Base-by-base conservation (phyloP, 441 rosid genomes). In the Corymbia citriodora region DNA sequence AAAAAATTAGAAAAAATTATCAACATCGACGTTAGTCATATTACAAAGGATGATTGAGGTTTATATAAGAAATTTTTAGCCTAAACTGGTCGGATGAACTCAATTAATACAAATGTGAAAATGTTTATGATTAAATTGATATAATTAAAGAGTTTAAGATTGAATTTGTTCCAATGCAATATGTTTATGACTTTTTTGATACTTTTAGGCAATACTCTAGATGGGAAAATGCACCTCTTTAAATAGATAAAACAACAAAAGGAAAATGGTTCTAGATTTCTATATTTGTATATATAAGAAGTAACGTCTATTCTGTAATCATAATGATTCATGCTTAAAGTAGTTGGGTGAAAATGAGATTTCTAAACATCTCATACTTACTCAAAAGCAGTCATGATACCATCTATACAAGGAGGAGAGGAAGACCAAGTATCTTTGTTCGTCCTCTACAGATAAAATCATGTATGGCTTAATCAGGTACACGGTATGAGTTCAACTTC, bases 11-110 rank as follows among this genome's bases (percentile, higher is more conserved):
- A 57, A 57, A 57, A 55, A 57, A 57, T 18, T 57, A 29, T 57
- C 29, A 57, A 57, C 3, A 29, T 23, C 10, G 10, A 6, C 10
- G 0, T 23, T 57, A 57, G 14, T 57, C 25, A 6, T 23, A 29
- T 0, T 6, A 57, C 0, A 2, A 19, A 57, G 2, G 6, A 57
- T 2, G 3, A 6, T 57, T 0, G 29, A 13, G 23, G 63, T 57
- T 57, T 23, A 57, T 57, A 40, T 40, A 40, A 40, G 6, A 0
- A 57, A 57, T 57, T 3, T 23, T 6, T 23, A 57, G 23, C 29
- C 63, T 10, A 57, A 57, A 57, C 25, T 57, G 5, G 13, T 0
- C 10, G 1, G 14, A 57, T 23, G 18, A 19, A 57, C 29, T 23
- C 25, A 49, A 57, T 23, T 57, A 13, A 9, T 57, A 57, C 10